Percentiles rank a stretch among this genome's conserved stretches.
Conservation (phyloP, 2,329 filamentous ascomycete genomes). For the Raffaelea arxii region DNA sequence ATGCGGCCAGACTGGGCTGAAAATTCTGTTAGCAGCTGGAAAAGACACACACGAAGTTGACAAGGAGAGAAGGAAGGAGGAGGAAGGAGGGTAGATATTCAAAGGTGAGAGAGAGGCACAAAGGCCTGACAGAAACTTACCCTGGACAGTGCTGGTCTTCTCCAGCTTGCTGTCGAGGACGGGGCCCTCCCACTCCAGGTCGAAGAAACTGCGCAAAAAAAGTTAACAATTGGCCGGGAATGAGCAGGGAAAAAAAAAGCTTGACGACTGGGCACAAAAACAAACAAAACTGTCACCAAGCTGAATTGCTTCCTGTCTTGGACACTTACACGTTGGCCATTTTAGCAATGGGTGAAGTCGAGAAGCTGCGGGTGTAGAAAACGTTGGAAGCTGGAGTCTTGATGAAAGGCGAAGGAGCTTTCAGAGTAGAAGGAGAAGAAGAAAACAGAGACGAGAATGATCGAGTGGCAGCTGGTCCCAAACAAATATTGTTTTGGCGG, state of each 20-base stretch:
- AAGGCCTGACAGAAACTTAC: too few relatives aligned
- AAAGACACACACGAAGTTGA: background rate
- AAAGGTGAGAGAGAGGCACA: background rate
- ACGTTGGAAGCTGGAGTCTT: constrained; percentile 19
- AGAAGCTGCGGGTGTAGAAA: constrained; percentile 22
- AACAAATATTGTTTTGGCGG: constrained; percentile 22
- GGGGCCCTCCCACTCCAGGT: constrained; percentile 63
- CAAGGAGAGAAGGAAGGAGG: background rate
- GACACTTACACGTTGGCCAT: constrained; percentile 54
- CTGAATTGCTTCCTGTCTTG: background rate
- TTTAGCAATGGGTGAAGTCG: constrained; percentile 36
- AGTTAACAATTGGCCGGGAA: background rate
- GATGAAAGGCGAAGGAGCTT: constrained; percentile 21
- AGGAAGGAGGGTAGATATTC: background rate
- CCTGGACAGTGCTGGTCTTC: constrained; percentile 43
- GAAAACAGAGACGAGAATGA: constrained; percentile 20
- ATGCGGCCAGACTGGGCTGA: constrained; percentile 68
- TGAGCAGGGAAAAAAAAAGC: background rate
- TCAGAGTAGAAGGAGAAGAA: constrained; percentile 16
- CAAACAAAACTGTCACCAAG: background rate
- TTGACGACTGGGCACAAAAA: background rate
- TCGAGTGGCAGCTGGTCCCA: constrained; percentile 22
- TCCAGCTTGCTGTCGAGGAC: constrained; percentile 51
- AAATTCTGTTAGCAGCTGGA: constrained; percentile 8
- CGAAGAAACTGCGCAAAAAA: constrained; percentile 49